These are phyloP conservation scores for Colletotrichum acutatum DNA, from an alignment of 2,329 filamentous ascomycete genomes.

Conservation along the genomic window DNA sequence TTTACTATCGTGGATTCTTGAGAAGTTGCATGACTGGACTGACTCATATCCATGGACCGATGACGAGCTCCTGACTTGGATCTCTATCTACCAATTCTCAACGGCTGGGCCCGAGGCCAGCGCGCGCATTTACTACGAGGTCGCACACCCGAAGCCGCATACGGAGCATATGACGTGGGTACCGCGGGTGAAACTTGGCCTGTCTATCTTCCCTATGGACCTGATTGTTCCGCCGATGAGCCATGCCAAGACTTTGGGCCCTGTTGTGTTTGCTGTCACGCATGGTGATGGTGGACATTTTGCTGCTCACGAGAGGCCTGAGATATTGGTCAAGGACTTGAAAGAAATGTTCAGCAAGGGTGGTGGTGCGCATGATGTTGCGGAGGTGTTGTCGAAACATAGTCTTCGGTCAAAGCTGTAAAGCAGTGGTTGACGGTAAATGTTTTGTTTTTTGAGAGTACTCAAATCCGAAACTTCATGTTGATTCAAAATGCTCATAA, in stretches of 20 bases:
- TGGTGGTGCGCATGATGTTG: conserved; percentile 54
- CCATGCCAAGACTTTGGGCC: conserved; percentile 69
- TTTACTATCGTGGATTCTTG: conserved; percentile 81
- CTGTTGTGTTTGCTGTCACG: conserved; percentile 66
- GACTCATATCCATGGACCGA: conserved; percentile 79
- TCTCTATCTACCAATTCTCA: conserved; percentile 78
- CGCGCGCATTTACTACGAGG: conserved; percentile 79
- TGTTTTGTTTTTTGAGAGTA: background rate
- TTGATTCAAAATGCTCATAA: background rate
- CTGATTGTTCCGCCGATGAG: conserved; percentile 62
- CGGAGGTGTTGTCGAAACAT: conserved; percentile 35
- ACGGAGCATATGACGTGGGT: conserved; percentile 42
- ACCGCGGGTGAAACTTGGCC: conserved; percentile 52
- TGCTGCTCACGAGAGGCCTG: conserved; percentile 67
- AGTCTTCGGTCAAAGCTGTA: background rate
- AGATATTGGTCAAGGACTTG: conserved; percentile 63
- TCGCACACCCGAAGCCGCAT: conserved; percentile 51
- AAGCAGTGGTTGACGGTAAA: background rate
- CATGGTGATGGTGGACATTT: conserved; percentile 69
- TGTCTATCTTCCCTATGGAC: conserved; percentile 69
- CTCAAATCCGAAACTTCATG: background rate
- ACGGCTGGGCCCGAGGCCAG: conserved; percentile 75
- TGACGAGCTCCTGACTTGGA: conserved; percentile 81
- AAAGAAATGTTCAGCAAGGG: conserved; percentile 67
- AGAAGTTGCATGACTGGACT: conserved; percentile 83